Conservation (phyloP, 352 stramenopile genomes). For the Hyaloperonospora brassicae region DNA sequence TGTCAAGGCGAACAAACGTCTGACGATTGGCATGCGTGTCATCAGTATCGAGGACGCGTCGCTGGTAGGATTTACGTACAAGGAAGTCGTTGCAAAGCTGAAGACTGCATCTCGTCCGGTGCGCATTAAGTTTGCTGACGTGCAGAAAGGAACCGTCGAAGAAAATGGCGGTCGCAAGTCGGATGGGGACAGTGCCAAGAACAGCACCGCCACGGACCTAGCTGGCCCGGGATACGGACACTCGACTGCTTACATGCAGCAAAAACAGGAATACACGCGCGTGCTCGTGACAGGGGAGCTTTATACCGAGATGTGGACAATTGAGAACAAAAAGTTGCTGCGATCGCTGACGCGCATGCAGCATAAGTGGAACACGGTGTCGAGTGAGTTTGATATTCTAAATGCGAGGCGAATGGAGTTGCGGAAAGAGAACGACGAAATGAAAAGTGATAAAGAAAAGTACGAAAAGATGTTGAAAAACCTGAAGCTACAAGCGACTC, state of each 20-base stretch:
- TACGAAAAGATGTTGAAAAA: slow-evolving; percentile 75
- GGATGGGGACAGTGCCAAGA: slow-evolving; percentile 15
- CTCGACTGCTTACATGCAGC: slow-evolving; percentile 61
- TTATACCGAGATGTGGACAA: slow-evolving; percentile 78
- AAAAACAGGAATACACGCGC: slow-evolving; percentile 76
- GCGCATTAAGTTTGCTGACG: slow-evolving; percentile 74
- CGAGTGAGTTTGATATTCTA: slow-evolving; percentile 57
- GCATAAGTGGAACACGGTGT: slow-evolving; percentile 71
- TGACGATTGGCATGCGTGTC: slow-evolving; percentile 81
- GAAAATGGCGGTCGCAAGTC: slow-evolving; percentile 52
- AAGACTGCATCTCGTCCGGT: slow-evolving; percentile 65
- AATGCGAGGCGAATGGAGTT: slow-evolving; percentile 51
- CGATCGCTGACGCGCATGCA: slow-evolving; percentile 40
- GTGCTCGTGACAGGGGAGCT: slow-evolving; percentile 75
- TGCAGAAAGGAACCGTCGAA: slow-evolving; percentile 68
- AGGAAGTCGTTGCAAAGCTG: slow-evolving; percentile 70
- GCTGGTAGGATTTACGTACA: slow-evolving; percentile 73
- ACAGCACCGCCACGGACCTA: slow-evolving; percentile 8
- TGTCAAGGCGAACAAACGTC: slow-evolving; percentile 69
- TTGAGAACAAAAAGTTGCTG: slow-evolving; percentile 78
- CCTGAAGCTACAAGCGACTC: slow-evolving; percentile 64
- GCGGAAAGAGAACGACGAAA: slow-evolving; percentile 65
- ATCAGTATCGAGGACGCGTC: slow-evolving; percentile 65
- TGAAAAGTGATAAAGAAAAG: slow-evolving; percentile 64
- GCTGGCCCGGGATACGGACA: slow-evolving; percentile 19